Base-by-base conservation (phyloP, 495 filamentous ascomycete genomes). In the Aspergillus panamensis region DNA sequence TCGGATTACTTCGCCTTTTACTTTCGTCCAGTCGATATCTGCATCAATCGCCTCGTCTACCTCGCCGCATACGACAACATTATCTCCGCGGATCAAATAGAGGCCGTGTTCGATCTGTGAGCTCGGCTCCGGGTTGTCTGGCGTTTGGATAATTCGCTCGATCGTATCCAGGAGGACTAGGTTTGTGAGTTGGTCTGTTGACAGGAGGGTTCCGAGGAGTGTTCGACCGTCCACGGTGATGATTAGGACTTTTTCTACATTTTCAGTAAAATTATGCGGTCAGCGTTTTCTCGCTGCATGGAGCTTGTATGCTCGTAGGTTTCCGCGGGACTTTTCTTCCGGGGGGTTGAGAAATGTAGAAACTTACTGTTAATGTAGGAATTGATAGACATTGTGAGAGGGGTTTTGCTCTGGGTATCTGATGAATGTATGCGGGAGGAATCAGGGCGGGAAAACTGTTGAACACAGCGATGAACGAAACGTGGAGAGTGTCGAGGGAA, bases 201-300 rank as follows among this genome's bases (percentile, higher is more conserved):
- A 88, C 42, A 93, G 75, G 19, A 98, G 86, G 2, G 76, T 88
- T 30, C 94, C 94, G 53, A 89, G 84, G 39, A 97, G 79, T 14
- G 86, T 95, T 62, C 94, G 89, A 51, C 93, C 94, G 73, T 97
- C 95, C 59, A 88, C 87, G 44, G 94, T 98, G 63, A 98, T 78
- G 64, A 98, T 86, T 49, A 91, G 80, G 51, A 98, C 90, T 69
- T 89, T 93, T 69, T 96, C 94, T 97, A 68, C n/a, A 29, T 61
- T 65, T 61, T n/a, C 6, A 39, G 14, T 10, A 39, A 39, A 39
- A 10, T n/a, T n/a, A 39, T 39, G 10, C 69, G 58, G 73, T 73
- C 67, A 70, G 64, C 43, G 35, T n/a, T 39, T 13, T n/a, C 10
- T 10, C 10, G 35, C 13, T 42, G 32, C 33, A 43, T 25, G 35